Conservation (phyloP, 192 early-diverging fungal genomes). For the Irineochytrium annulatum region DNA sequence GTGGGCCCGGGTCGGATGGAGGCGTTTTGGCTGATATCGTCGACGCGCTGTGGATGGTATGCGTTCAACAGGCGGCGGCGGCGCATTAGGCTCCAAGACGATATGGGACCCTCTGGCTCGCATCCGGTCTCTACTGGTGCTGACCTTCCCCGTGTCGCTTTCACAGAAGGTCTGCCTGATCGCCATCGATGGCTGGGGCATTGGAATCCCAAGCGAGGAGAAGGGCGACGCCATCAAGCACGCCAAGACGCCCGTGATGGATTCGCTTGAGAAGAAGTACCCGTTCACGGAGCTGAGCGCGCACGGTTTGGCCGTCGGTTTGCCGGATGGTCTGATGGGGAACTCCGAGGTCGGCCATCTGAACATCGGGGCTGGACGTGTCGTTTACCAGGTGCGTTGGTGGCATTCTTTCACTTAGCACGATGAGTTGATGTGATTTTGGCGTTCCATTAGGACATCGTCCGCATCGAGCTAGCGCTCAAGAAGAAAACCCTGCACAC, state of each 20-base stretch:
- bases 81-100: too few species aligned
- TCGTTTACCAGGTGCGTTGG: slow-evolving; percentile 86
- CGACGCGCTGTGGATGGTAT: too few species aligned
- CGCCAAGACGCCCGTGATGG: slow-evolving; percentile 92
- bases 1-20: too few species aligned
- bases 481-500: slow-evolving; percentile 77
- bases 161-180: slow-evolving; percentile 76
- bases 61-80: too few species aligned
- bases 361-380: slow-evolving; percentile 98
- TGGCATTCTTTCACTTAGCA: slow-evolving; percentile 2
- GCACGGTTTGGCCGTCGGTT: slow-evolving; percentile 92
- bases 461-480: slow-evolving; percentile 92
- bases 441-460: slow-evolving; percentile 97
- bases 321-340: slow-evolving; percentile 99
- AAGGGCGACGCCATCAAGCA: slow-evolving; percentile 90
- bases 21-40: too few species aligned
- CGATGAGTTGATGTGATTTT: background rate
- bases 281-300: slow-evolving; percentile 77
- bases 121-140: too few species aligned
- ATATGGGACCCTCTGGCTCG: too few species aligned
- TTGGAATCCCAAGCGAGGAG: slow-evolving; percentile 59
- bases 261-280: slow-evolving; percentile 65
- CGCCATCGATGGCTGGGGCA: slow-evolving; percentile 98
- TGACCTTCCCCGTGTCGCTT: too few species aligned
- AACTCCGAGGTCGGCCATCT: slow-evolving; percentile 99